Evolutionary conservation across 2,329 filamentous ascomycete genomes (phyloP).

Genomic region (Botrytis elliptica): DNA sequence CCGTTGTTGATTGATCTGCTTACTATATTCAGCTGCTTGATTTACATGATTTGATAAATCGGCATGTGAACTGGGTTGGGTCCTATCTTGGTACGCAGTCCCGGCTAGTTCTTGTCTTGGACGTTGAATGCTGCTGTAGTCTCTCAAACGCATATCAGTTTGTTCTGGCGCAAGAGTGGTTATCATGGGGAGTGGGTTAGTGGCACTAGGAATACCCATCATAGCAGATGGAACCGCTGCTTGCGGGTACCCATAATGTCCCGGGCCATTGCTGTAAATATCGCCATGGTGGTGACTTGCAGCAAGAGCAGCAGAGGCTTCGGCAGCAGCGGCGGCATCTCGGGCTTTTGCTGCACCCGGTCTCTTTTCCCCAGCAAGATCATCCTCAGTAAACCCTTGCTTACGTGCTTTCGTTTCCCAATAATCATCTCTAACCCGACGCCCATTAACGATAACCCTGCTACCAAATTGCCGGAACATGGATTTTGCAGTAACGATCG

Average conservation of each 20-base stretch:
- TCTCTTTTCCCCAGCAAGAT: conserved; percentile 91
- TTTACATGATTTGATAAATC: conserved; percentile 85
- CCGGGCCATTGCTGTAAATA: conserved; percentile 76
- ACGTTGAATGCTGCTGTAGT: conserved; percentile 80
- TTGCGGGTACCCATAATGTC: conserved; percentile 63
- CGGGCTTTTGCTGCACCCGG: conserved; percentile 87
- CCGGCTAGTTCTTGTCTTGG: conserved; percentile 88
- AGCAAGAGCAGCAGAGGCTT: conserved; percentile 53
- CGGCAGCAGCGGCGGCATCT: conserved; percentile 66
- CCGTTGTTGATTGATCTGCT: conserved; percentile 76
- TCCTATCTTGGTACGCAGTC: conserved; percentile 83
- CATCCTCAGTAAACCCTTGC: conserved; percentile 96
- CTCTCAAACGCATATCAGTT: conserved; percentile 72
- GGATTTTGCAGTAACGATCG: conserved; percentile 93
- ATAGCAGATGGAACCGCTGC: conserved; percentile 71
- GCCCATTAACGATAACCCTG: conserved; percentile 83
- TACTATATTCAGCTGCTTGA: conserved; percentile 88
- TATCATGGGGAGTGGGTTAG: conserved; percentile 79
- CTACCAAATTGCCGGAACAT: conserved; percentile 99
- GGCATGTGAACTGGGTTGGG: conserved; percentile 68
- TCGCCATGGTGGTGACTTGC: conserved; percentile 78
- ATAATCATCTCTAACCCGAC: conserved; percentile 93
- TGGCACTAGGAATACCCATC: conserved; percentile 62
- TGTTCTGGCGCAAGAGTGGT: conserved; percentile 77
- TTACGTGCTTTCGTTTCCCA: conserved; percentile 98